These are phyloP conservation scores for Calonectria fujianensis DNA, from an alignment of 2,329 filamentous ascomycete genomes.

Conservation along the genomic window DNA sequence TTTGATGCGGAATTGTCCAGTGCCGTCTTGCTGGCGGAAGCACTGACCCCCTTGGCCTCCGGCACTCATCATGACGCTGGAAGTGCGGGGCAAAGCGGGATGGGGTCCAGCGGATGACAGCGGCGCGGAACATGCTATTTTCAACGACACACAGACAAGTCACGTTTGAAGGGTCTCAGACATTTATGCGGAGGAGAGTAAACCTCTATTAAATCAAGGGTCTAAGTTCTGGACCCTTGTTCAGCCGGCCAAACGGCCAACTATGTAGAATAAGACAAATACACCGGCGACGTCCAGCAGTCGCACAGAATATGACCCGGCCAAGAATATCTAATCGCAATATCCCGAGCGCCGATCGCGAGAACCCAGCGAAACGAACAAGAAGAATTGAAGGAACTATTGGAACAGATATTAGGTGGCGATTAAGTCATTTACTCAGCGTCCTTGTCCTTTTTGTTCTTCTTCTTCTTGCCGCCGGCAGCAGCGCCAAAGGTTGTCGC, in stretches of 20 bases:
- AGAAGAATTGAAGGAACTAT: slow-evolving; percentile 62
- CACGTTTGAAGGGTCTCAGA: background rate
- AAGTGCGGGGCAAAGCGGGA: slow-evolving; percentile 22
- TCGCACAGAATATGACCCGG: slow-evolving; percentile 55
- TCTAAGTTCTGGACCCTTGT: slow-evolving; percentile 40
- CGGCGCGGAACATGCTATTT: slow-evolving; percentile 23
- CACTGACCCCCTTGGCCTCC: background rate
- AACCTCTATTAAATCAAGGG: slow-evolving; percentile 52
- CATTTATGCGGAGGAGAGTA: slow-evolving; percentile 26
- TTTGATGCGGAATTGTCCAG: slow-evolving; percentile 6
- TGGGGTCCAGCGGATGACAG: slow-evolving; percentile 9
- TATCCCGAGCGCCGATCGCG: slow-evolving; percentile 66
- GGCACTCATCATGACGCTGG: slow-evolving; percentile 7
- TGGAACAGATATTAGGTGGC: slow-evolving; percentile 62
- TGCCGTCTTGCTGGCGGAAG: background rate
- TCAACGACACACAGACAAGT: slow-evolving; percentile 24
- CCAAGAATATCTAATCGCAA: slow-evolving; percentile 66
- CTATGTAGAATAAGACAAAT: slow-evolving; percentile 53
- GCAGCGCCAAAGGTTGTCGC: slow-evolving; percentile 65
- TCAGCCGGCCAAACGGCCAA: slow-evolving; percentile 46
- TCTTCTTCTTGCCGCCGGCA: slow-evolving; percentile 80
- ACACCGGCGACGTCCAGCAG: slow-evolving; percentile 55
- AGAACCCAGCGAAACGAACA: slow-evolving; percentile 64
- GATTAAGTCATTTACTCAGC: slow-evolving; percentile 63
- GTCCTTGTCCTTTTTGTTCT: slow-evolving; percentile 85